Base-by-base conservation (phyloP, 2,329 filamentous ascomycete genomes). In the Fusarium sp. region DNA sequence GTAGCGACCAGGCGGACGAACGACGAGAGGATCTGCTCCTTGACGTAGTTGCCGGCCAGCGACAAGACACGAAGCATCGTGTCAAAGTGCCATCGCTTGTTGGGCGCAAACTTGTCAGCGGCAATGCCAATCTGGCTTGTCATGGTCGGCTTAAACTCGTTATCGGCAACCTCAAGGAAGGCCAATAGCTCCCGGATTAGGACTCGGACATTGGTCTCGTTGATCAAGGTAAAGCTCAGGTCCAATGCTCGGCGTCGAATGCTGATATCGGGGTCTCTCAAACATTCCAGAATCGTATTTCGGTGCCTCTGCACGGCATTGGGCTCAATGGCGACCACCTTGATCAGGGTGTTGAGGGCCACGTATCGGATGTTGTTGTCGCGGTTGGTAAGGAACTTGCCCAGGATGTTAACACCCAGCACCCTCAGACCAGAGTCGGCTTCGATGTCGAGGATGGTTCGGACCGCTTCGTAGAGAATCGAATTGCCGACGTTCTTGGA, bases 361-460 rank as follows among this genome's bases (percentile, higher is more conserved):
- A 99, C 97, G 81, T 99, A 99, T 83, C 97, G 93, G 79, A 99
- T 99, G 82, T 99, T 99, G 88, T 99, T 99, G 84, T 99, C 97
- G 78, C 96, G 92, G 86, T 99, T 99, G n/a, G 95, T 93, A 72
- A 99, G 85, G 85, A 99, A 99, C 82, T 98, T 99, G 82, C 97
- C 97, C 27, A 99, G 90, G 75, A 99, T 99, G 82, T 99, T 99
- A 77, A 99, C 97, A 80, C 97, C 97, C 30, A 99, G 89, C 25
- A 99, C 97, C 60, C 97, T 90, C 73, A 99, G 86, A 39, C 97
- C 96, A 11, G 97, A 98, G 81, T 99, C 97, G 25, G 97, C 97
- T 83, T 99, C 97, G 64, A 99, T 98, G 77, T 99, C 97, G 58
- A 99, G 91, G 76, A 99, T 99, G 0, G 97, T 99, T 50, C 97